Evolutionary conservation across 768 basidiomycete species (phyloP), one percentile per base, ranked within the genome.

Genomic region (Dioszegia hungarica): DNA sequence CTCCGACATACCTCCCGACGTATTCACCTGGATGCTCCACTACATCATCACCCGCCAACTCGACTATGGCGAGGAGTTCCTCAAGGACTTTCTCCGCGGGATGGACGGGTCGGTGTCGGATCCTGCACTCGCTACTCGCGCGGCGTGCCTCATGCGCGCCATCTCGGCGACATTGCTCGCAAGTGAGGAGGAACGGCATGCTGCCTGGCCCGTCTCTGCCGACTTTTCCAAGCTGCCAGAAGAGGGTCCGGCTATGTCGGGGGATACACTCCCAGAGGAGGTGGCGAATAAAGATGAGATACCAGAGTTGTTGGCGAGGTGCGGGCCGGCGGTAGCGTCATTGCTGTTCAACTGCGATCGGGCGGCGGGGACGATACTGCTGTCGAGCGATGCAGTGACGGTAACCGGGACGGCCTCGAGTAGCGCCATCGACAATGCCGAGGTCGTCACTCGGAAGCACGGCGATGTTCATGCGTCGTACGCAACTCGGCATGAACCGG

Each of bases 11-110:
- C 83, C 84, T 36, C 78, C 87, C 0, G 88, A 90, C 41, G 82
- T 86, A 3, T 85, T 92, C 68, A 82, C 85, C 39, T 87, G 84
- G 68, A 83, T 90, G 44, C 77, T 86, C 19, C 90, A 95, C 70
- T 92, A 88, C 71, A 80, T 90, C 51, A 82, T 91, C 43, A 85
- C 85, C 10, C 86, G 89, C 19, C 84, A 93, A 74, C 83, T 88
- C 54, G 90, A 94, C 27, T 87, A 86, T 60, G 92, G 91, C 6
- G 81, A 83, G 67, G 90, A 93, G 44, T 76, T 92, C 27, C 86
- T 88, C 67, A 66, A 91, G 59, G 87, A 90, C 3, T 81, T 91
- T 28, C 79, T 94, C 52, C 85, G 55, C 54, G 54, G 37, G 12
- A 50, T 60, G 14, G 56, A 59, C 12, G 59, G 79, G 65, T 40